Evolutionary conservation across 352 stramenopile genomes (phyloP).

Genomic region (Aphanomyces astaci): DNA sequence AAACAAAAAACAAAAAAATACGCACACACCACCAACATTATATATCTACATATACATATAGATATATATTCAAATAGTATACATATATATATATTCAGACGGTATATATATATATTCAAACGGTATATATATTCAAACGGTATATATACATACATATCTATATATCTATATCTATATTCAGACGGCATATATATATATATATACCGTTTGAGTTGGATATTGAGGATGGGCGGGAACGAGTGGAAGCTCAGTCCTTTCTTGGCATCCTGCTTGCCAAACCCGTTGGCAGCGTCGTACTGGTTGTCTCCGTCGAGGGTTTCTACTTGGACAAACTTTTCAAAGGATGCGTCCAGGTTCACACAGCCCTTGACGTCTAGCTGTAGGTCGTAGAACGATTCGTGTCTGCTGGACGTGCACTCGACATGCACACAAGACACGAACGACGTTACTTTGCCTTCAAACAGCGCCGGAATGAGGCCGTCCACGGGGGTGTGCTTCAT

Average conservation of each 20-base stretch:
- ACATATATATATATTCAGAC: too few relatives aligned
- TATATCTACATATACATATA: too few relatives aligned
- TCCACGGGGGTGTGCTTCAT: slow-evolving; percentile 86
- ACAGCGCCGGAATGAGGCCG: slow-evolving; percentile 73
- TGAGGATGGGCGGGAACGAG: slow-evolving; percentile 83
- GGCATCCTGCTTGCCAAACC: slow-evolving; percentile 84
- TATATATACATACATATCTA: too few relatives aligned
- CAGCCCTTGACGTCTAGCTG: slow-evolving; percentile 90
- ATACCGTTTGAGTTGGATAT: slow-evolving; percentile 86
- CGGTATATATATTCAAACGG: too few relatives aligned
- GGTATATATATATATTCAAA: too few relatives aligned
- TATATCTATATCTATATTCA: too few relatives aligned
- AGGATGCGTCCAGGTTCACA: slow-evolving; percentile 80
- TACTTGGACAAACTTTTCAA: slow-evolving; percentile 88
- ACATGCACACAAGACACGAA: slow-evolving; percentile 91
- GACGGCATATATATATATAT: neutral
- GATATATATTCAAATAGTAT: too few relatives aligned
- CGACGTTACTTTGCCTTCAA: slow-evolving; percentile 82
- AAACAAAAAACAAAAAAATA: neutral
- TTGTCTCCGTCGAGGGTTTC: slow-evolving; percentile 91
- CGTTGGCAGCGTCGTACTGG: slow-evolving; percentile 84
- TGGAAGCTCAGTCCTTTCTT: slow-evolving; percentile 84
- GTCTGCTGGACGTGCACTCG: slow-evolving; percentile 76
- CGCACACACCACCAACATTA: neutral
- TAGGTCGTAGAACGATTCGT: slow-evolving; percentile 90